phyloP scores from a whole-genome alignment of 495 filamentous ascomycete species.

The Penicillium odoratum region DNA sequence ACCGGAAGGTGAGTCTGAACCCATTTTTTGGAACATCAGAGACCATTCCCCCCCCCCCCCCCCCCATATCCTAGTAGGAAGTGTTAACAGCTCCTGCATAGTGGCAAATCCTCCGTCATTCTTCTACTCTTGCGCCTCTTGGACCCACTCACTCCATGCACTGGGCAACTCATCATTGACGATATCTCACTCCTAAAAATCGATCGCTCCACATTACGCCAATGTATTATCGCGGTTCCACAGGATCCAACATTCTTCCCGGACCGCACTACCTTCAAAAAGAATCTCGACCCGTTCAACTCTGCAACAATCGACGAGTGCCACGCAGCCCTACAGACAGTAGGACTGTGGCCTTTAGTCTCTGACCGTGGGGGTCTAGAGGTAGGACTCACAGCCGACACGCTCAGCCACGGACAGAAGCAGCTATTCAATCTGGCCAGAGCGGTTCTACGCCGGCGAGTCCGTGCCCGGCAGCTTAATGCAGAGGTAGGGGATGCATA shows the following conservation, averaged over 20 bases:
- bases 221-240: not conserved
- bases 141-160: not conserved
- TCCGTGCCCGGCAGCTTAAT: not conserved
- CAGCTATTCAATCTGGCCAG: constrained; percentile 6
- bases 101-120: not conserved
- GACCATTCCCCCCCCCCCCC: no score
- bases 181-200: not conserved
- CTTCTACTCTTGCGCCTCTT: not conserved
- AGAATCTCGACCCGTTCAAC: not conserved
- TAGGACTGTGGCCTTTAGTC: not conserved
- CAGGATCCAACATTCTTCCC: constrained; percentile 3
- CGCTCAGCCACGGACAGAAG: not conserved
- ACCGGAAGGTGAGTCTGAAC: not conserved
- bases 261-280: not conserved
- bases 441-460: constrained; percentile 1
- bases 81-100: not conserved
- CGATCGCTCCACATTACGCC: not conserved
- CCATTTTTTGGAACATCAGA: not conserved
- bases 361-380: not conserved
- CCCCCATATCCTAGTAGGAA: no score
- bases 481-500: not conserved
- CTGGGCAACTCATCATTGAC: not conserved
- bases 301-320: not conserved
- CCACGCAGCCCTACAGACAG: not conserved
- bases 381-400: not conserved